Evolutionary conservation across 2,329 filamentous ascomycete genomes (phyloP).

Genomic region (Penicillium sp.): DNA sequence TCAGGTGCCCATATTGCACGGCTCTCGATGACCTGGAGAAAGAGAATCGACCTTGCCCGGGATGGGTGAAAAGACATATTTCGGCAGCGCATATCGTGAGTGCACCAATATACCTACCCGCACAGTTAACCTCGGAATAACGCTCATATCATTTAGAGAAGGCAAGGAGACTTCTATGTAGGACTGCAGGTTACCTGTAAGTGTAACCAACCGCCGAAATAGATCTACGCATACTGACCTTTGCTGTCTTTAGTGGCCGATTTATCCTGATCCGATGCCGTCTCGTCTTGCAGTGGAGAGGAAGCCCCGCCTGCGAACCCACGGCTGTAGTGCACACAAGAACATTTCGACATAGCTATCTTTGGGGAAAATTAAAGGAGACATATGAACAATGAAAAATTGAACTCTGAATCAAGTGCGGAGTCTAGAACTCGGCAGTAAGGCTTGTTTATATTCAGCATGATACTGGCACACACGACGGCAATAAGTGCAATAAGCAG

Average conservation of each 20-base stretch:
- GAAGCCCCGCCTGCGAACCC: not conserved
- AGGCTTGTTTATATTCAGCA: not conserved
- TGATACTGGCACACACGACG: not conserved
- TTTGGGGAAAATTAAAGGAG: not conserved
- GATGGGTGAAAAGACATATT: not conserved
- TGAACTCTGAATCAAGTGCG: not conserved
- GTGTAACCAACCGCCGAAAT: not conserved
- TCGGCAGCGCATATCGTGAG: not conserved
- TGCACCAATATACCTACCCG: not conserved
- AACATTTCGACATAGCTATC: not conserved
- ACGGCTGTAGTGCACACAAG: too few relatives aligned
- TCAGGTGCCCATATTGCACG: not conserved
- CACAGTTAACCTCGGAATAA: not conserved
- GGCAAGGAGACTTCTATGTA: not conserved
- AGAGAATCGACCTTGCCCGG: not conserved
- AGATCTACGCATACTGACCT: not conserved
- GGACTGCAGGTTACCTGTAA: not conserved
- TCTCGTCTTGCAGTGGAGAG: not conserved
- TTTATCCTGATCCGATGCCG: too few relatives aligned
- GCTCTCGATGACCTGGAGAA: not conserved
- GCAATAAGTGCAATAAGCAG: not conserved
- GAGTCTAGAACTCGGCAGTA: not conserved
- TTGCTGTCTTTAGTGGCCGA: not conserved
- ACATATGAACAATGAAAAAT: not conserved
- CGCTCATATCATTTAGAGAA: not conserved